Conservation (phyloP, 106 monocot species). For the Triglochin maritima region DNA sequence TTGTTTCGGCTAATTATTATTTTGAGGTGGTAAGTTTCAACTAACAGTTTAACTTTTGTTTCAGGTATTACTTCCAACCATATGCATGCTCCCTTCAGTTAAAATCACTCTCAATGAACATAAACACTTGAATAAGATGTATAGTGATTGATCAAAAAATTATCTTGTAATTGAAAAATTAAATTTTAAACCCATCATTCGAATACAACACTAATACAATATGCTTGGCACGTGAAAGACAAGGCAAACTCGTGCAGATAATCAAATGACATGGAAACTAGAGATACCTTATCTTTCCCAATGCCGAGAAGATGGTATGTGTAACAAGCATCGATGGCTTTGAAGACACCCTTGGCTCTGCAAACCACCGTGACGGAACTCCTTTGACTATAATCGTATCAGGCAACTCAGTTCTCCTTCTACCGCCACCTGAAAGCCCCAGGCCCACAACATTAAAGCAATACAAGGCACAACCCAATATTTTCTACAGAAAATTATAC, state of each 20-base stretch:
- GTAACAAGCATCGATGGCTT: slow-evolving; percentile 87
- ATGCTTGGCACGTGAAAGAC: too few species aligned
- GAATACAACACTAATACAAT: too few species aligned
- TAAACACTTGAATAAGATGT: too few species aligned
- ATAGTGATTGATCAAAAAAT: too few species aligned
- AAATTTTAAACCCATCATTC: too few species aligned
- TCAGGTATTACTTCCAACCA: too few species aligned
- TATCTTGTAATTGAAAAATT: too few species aligned
- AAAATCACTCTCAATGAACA: too few species aligned
- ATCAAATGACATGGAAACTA: background rate
- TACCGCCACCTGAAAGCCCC: slow-evolving; percentile 27
- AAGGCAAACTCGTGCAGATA: background rate
- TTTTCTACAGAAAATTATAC: background rate
- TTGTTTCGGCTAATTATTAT: too few species aligned
- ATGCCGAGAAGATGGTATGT: slow-evolving; percentile 72
- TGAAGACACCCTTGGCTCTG: slow-evolving; percentile 81
- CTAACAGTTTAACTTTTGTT: too few species aligned
- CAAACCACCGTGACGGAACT: slow-evolving; percentile 89
- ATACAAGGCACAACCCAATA: background rate
- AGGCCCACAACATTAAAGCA: background rate
- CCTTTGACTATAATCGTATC: slow-evolving; percentile 69
- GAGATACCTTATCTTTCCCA: slow-evolving; percentile 71
- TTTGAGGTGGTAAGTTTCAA: too few species aligned
- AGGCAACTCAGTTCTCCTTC: slow-evolving; percentile 17
- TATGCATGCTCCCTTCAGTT: too few species aligned